phyloP scores from a whole-genome alignment of 495 filamentous ascomycete genomes.

The Neohortaea acidophila region DNA sequence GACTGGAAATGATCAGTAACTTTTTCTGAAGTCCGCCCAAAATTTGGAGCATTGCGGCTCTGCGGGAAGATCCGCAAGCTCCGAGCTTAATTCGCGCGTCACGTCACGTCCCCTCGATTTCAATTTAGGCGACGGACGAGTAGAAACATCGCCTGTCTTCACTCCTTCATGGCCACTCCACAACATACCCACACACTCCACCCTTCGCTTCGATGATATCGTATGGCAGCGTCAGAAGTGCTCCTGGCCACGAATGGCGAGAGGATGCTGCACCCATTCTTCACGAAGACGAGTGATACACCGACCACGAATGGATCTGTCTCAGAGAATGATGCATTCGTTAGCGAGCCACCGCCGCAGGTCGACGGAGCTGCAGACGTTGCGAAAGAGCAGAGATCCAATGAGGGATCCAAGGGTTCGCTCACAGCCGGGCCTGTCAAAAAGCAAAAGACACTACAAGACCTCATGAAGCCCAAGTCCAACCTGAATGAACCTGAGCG shows the following conservation, averaged over 20 bases:
- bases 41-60: too few species aligned
- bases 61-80: too few species aligned
- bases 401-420: conserved; percentile 3
- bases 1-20: too few species aligned
- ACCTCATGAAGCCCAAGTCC: conserved; percentile 10
- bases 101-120: too few species aligned
- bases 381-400: not conserved
- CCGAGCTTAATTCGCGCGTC: too few species aligned
- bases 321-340: not conserved
- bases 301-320: not conserved
- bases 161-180: too few species aligned
- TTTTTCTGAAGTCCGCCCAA: too few species aligned
- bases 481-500: not conserved
- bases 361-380: not conserved
- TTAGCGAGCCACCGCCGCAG: not conserved
- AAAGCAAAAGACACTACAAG: conserved; percentile 15
- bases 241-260: conserved; percentile 23
- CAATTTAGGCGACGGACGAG: too few species aligned
- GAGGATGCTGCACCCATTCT: conserved; percentile 26
- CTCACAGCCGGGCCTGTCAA: conserved; percentile 1
- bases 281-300: conserved; percentile 12
- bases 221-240: conserved; percentile 23
- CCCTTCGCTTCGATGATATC: too few species aligned
- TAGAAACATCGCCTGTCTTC: too few species aligned
- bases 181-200: too few species aligned